These are phyloP conservation scores for Cercophora newfieldiana DNA, from an alignment of 495 filamentous ascomycete species.

Conservation along the genomic window DNA sequence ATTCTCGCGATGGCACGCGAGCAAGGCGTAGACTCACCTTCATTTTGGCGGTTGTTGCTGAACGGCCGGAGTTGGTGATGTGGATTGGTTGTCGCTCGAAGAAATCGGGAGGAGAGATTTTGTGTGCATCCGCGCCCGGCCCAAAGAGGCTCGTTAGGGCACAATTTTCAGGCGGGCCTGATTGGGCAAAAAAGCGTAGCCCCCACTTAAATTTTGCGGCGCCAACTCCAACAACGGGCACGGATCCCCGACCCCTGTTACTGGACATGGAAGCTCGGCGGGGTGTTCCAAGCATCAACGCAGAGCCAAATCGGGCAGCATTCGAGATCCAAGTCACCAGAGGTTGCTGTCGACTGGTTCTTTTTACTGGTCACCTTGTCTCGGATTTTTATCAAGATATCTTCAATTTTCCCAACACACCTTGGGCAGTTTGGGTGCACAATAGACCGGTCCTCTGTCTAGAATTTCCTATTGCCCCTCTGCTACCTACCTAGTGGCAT, in stretches of 20 bases:
- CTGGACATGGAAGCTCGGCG: neutral
- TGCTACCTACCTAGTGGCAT: neutral
- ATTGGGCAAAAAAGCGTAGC: constrained; percentile 18
- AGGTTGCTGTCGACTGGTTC: neutral
- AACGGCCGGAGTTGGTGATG: constrained; percentile 36
- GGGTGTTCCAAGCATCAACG: neutral
- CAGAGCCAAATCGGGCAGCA: constrained; percentile 1
- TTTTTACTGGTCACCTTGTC: neutral
- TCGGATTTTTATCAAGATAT: neutral
- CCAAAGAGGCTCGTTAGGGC: constrained; percentile 36
- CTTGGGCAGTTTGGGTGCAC: neutral
- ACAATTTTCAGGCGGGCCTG: constrained; percentile 21
- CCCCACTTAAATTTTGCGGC: constrained; percentile 15
- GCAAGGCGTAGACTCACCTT: constrained; percentile 28
- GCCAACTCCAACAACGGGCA: neutral
- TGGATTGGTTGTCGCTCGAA: constrained; percentile 26
- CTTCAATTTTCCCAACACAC: neutral
- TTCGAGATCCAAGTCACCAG: neutral
- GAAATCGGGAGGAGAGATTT: constrained; percentile 36
- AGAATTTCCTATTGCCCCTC: neutral
- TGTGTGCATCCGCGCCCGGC: constrained; percentile 30
- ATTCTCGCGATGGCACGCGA: neutral
- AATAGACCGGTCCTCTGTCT: neutral
- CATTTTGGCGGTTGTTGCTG: constrained; percentile 40
- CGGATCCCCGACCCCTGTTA: neutral